Base-by-base conservation (phyloP, 257 asterid species). In the Fraxinus quadrangulata region DNA sequence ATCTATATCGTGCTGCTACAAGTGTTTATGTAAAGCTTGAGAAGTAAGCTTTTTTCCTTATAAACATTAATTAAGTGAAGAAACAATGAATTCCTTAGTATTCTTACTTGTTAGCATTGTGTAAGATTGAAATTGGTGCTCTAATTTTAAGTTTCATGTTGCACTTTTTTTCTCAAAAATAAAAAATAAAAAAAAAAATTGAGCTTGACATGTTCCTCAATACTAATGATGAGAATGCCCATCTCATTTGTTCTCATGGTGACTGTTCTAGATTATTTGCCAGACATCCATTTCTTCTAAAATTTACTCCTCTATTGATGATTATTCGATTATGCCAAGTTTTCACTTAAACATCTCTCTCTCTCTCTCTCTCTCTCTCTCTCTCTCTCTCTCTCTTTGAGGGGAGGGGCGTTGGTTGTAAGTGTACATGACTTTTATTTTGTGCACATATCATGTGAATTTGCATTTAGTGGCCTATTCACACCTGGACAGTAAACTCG, bases 1-100 rank as follows among this genome's bases (percentile, higher is more conserved):
- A 96, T 91, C 87, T 96, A 37, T 96, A 90, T 85, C 96, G 97
- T 85, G 87, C 91, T 80, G 94, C 93, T 83, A 85, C 98, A 78
- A 85, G 86, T 86, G 86, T 92, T 81, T 93, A 91, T 76, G 61
- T 93, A 81, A 96, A 89, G 88, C 96, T 93, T 86, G 96, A 96
- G 90, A 93, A 89, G 99, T 96, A 88, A 88, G 98, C 42, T 31
- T 47, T 67, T 26, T 77, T 68, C 54, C 65, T 51, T 80, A 39
- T n/a, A n/a, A 59, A 3, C 6, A 26, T 68, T 49, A 1, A 47
- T 19, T 17, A 23, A 30, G 19, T 37, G 40, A 51, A 56, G 40
- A 65, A 37, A 67, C 56, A 23, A 65, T 73, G 59, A 63, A 70
- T 67, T 63, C 28, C 76, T 1, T 72, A 23, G 67, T 63, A 54